These are phyloP conservation scores for Vanderwaltozyma verrucispora DNA, from an alignment of 805 yeast species.

Conservation along the genomic window DNA sequence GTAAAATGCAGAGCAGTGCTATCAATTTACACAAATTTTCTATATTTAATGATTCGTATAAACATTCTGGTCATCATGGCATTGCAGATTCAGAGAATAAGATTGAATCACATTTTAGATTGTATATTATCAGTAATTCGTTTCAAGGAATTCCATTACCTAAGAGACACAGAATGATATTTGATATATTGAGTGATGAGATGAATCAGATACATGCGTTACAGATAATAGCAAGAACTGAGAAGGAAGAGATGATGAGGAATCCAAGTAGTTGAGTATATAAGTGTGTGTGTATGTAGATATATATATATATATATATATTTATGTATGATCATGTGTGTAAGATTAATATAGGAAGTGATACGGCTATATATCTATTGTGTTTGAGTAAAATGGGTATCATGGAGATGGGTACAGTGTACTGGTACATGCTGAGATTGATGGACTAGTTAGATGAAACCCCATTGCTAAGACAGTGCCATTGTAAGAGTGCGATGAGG, in stretches of 20 bases:
- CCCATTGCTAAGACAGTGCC: too few relatives aligned
- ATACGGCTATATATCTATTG: too few relatives aligned
- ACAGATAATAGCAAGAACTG: conserved; percentile 75
- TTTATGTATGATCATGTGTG: too few relatives aligned
- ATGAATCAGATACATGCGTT: conserved; percentile 68
- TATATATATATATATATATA: too few relatives aligned
- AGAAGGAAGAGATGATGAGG: conserved; percentile 32
- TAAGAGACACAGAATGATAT: conserved; percentile 67
- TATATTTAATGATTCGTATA: conserved; percentile 72
- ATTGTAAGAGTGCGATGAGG: too few relatives aligned
- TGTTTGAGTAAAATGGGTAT: too few relatives aligned
- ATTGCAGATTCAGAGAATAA: conserved; percentile 61
- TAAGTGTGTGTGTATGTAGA: too few relatives aligned
- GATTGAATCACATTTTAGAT: conserved; percentile 73
- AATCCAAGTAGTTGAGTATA: not conserved
- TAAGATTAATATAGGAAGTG: too few relatives aligned
- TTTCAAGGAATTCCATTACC: conserved; percentile 62
- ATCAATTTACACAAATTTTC: conserved; percentile 26
- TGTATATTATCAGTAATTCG: conserved; percentile 58
- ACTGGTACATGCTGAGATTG: too few relatives aligned
- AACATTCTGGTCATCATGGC: conserved; percentile 82
- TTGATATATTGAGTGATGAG: conserved; percentile 60
- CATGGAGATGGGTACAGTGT: too few relatives aligned
- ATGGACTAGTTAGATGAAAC: too few relatives aligned
- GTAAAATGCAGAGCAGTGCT: not conserved